Conservation (phyloP, 2,329 filamentous ascomycete species). For the Tolypocladium endophyticum region DNA sequence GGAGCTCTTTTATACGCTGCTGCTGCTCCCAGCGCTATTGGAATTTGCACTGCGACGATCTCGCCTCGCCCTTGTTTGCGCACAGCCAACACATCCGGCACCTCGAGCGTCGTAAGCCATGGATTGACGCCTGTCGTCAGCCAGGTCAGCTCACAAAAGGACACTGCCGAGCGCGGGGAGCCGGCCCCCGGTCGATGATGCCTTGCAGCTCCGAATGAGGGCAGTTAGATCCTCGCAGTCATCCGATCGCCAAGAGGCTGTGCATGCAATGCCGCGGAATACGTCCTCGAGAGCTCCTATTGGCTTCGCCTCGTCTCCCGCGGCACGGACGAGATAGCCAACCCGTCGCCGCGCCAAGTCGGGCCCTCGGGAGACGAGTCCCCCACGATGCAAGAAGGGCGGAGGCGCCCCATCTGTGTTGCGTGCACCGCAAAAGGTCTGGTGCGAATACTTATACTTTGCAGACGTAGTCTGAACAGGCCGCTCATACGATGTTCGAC, state of each 20-base stretch:
- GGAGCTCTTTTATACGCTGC: neutral
- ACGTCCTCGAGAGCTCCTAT: neutral
- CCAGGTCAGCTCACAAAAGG: neutral
- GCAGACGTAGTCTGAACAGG: neutral
- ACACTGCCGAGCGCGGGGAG: neutral
- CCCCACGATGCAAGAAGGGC: neutral
- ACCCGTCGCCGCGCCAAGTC: neutral
- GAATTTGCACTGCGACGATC: neutral
- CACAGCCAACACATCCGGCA: neutral
- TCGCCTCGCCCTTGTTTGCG: neutral
- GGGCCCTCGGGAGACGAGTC: no score
- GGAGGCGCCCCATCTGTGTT: neutral
- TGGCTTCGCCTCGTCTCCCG: neutral
- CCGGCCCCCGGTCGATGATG: neutral
- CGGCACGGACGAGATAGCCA: neutral
- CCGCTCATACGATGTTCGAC: neutral
- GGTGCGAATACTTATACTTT: neutral
- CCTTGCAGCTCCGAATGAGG: neutral
- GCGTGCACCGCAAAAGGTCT: neutral
- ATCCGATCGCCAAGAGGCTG: neutral
- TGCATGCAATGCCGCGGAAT: neutral
- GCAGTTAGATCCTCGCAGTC: neutral
- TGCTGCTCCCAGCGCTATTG: neutral
- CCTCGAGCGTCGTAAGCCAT: no score
- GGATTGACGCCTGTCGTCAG: neutral